Evolutionary conservation across 768 basidiomycete genomes (phyloP), one percentile per base, ranked within the genome.

Genomic region (Russula sp.): DNA sequence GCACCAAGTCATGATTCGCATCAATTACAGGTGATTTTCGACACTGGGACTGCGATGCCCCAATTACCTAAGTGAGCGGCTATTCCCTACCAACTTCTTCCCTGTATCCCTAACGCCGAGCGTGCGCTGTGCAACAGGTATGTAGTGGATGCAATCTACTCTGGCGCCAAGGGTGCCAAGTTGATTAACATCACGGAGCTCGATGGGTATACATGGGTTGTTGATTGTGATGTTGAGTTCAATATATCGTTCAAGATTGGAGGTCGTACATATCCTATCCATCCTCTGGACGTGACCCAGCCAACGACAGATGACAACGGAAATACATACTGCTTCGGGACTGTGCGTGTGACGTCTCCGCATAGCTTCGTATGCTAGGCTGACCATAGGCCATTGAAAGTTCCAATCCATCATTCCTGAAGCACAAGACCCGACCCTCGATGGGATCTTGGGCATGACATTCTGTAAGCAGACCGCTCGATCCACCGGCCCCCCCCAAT

Each of bases 381-480:
- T 60, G 46, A 64, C 48, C 11, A 14, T 20, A 28, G 42, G 40
- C 5, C 2, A 44, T 50, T 56, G 18, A 62, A 89, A 89, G 88
- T 89, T 87, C 75, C 88, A 90, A 69, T 85, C 87, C 9, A 79
- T 82, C 38, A 79, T 81, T 3, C 79, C 79, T 61, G 58, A 88
- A 86, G 76, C 81, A 42, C 70, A 75, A 51, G 80, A 79, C 46
- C 76, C 80, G 40, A 78, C 73, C 28, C 87, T 78, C 65, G 88
- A 89, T 69, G 80, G 85, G 74, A 80, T 90, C 51, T 77, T 90
- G 42, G 88, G 89, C 62, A 89, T 89, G 86, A 80, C 83, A 16
- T 88, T 88, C 74, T 73, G 87, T 87, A 68, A 70, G 84, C 77
- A 7, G 28, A 61, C 1, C 50, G 8, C 13, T 8, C 6, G 5